Conservation (phyloP, 2,329 filamentous ascomycete genomes). For the Paraconiothyrium brasiliense region DNA sequence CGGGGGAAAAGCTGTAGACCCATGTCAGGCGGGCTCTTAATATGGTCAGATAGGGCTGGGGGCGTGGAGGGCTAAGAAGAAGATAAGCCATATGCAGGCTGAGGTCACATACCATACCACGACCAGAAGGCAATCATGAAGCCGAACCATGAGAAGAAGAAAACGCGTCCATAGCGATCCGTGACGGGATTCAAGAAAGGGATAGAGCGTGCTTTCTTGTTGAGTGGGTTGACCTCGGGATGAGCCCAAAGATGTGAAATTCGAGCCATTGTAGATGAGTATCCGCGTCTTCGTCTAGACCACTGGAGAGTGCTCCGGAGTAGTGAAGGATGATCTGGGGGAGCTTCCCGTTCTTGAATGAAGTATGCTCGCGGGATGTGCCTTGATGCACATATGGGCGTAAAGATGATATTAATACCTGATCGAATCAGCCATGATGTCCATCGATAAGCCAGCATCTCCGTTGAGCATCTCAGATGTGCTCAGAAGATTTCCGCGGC, state of each 20-base stretch:
- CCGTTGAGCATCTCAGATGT: constrained; percentile 20
- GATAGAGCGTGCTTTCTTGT: constrained; percentile 79
- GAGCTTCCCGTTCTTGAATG: not conserved
- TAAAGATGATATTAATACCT: constrained; percentile 14
- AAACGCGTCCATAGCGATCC: constrained; percentile 83
- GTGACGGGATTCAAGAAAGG: constrained; percentile 76
- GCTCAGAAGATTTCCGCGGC: constrained; percentile 26
- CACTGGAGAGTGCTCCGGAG: not conserved
- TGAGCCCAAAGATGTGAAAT: constrained; percentile 46
- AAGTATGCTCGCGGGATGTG: not conserved
- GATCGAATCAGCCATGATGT: constrained; percentile 9
- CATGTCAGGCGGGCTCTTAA: not conserved
- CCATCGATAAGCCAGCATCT: constrained; percentile 17
- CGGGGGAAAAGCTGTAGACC: constrained; percentile 40
- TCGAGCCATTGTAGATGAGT: constrained; percentile 25
- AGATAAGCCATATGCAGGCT: constrained; percentile 18
- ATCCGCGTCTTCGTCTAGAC: not conserved
- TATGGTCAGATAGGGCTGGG: not conserved
- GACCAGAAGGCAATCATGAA: constrained; percentile 89
- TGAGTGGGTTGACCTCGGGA: constrained; percentile 82
- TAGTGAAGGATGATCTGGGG: not conserved
- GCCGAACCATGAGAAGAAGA: constrained; percentile 87
- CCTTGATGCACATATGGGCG: not conserved
- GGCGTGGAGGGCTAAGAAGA: not conserved
- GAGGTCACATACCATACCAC: constrained; percentile 58